phyloP scores from a whole-genome alignment of 1,139 yeast genomes.

The Lodderomyces metapsilosis region DNA sequence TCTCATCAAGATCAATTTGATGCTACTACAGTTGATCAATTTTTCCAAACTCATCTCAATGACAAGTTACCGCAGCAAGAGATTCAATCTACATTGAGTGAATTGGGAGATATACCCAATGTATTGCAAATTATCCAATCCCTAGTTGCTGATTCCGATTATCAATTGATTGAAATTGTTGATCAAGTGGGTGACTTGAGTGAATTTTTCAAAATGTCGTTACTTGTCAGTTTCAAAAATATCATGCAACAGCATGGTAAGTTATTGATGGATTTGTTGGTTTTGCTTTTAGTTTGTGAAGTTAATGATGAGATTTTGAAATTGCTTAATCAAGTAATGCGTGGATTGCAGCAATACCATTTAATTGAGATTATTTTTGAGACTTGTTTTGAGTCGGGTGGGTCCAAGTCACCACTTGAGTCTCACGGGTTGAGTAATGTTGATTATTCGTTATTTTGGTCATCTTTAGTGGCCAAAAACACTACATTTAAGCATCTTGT shows the following conservation, averaged over 20 bases:
- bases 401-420: slow-evolving; percentile 14
- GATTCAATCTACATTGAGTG: slow-evolving; percentile 19
- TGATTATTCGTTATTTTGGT: slow-evolving; percentile 30
- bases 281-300: slow-evolving; percentile 33
- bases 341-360: slow-evolving; percentile 24
- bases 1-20: slow-evolving; percentile 3
- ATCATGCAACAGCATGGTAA: slow-evolving; percentile 28
- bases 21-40: slow-evolving; percentile 15
- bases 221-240: slow-evolving; percentile 25
- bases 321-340: slow-evolving; percentile 27
- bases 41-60: slow-evolving; percentile 23
- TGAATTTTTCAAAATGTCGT: slow-evolving; percentile 21
- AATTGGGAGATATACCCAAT: slow-evolving; percentile 25
- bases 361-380: slow-evolving; percentile 27
- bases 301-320: slow-evolving; percentile 25
- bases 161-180: slow-evolving; percentile 12
- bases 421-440: slow-evolving; percentile 15
- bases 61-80: slow-evolving; percentile 26
- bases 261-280: slow-evolving; percentile 24
- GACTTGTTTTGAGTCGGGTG: slow-evolving; percentile 20
- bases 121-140: slow-evolving; percentile 25
- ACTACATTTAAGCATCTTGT: slow-evolving; percentile 22
- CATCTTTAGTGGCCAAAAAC: slow-evolving; percentile 19
- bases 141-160: slow-evolving; percentile 19
- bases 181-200: slow-evolving; percentile 14